A percentile compares a stretch with the other conserved stretches of the same genome.
Conservation (phyloP, 768 basidiomycete species). For the Tubosaeta sp. region DNA sequence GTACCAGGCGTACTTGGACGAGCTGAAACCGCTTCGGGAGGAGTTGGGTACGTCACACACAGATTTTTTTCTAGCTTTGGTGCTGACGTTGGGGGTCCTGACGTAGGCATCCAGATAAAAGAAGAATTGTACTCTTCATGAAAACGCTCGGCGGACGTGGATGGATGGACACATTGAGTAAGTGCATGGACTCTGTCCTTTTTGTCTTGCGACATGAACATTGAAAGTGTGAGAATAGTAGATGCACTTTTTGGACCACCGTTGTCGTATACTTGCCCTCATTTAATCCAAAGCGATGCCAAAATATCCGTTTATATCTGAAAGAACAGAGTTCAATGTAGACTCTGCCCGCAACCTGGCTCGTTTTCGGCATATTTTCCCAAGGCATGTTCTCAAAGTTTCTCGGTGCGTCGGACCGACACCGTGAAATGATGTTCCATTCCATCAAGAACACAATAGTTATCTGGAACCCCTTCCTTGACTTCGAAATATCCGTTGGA, state of each 20-base stretch:
- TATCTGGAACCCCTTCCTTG: background rate
- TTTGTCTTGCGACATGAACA: background rate
- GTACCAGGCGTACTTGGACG: conserved; percentile 89
- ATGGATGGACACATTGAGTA: conserved; percentile 16
- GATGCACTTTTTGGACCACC: conserved; percentile 20
- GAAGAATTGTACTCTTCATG: conserved; percentile 59
- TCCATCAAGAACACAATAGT: background rate
- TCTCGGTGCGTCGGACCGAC: background rate
- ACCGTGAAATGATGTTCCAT: background rate
- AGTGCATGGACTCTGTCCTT: background rate
- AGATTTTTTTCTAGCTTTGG: background rate
- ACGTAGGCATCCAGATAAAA: conserved; percentile 52
- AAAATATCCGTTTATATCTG: background rate
- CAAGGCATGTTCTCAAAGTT: background rate
- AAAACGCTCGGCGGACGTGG: conserved; percentile 9
- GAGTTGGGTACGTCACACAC: conserved; percentile 69
- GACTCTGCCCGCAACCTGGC: background rate
- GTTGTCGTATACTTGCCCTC: conserved; percentile 16
- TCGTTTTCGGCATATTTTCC: background rate
- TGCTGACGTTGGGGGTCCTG: background rate
- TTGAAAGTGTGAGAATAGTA: conserved; percentile 18
- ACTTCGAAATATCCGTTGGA: background rate
- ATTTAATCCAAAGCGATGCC: conserved; percentile 18
- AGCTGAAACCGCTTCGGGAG: conserved; percentile 81
- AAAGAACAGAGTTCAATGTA: background rate